Evolutionary conservation across 805 yeast genomes (phyloP).

Genomic region (Ogataea methanolica): DNA sequence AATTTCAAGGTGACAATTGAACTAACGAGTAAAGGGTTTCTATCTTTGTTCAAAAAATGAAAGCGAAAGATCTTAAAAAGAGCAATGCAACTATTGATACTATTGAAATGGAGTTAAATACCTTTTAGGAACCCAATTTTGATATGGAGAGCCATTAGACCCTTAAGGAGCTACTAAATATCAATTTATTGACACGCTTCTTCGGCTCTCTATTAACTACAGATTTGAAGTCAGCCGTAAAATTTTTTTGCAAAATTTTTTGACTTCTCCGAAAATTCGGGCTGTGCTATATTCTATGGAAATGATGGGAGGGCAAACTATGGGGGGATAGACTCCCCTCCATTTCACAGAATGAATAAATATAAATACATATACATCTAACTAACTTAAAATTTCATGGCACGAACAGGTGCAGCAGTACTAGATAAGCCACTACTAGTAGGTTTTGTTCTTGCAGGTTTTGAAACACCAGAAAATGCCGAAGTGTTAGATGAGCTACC

Average conservation of each 20-base stretch:
- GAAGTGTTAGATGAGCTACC: slow-evolving; percentile 4
- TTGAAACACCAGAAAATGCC: neutral
- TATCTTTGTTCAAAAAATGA: too few relatives aligned
- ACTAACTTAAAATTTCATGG: slow-evolving; percentile 13
- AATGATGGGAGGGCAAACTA: too few relatives aligned
- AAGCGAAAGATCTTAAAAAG: too few relatives aligned
- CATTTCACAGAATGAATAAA: neutral
- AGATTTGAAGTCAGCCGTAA: neutral
- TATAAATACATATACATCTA: neutral
- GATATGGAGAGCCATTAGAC: too few relatives aligned
- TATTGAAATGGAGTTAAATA: too few relatives aligned
- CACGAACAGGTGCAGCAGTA: slow-evolving; percentile 8
- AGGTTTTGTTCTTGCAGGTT: neutral
- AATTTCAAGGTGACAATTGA: too few relatives aligned
- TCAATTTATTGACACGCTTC: too few relatives aligned
- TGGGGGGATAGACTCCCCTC: too few relatives aligned
- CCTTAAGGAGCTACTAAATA: too few relatives aligned
- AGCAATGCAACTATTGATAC: too few relatives aligned
- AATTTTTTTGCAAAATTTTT: neutral
- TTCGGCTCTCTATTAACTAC: neutral
- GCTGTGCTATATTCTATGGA: neutral
- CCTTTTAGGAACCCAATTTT: too few relatives aligned
- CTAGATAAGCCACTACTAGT: neutral
- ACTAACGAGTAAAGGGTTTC: too few relatives aligned
- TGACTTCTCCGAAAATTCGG: neutral